Base-by-base conservation (phyloP, 1,139 yeast species). In the Pichiaceae sp. region DNA sequence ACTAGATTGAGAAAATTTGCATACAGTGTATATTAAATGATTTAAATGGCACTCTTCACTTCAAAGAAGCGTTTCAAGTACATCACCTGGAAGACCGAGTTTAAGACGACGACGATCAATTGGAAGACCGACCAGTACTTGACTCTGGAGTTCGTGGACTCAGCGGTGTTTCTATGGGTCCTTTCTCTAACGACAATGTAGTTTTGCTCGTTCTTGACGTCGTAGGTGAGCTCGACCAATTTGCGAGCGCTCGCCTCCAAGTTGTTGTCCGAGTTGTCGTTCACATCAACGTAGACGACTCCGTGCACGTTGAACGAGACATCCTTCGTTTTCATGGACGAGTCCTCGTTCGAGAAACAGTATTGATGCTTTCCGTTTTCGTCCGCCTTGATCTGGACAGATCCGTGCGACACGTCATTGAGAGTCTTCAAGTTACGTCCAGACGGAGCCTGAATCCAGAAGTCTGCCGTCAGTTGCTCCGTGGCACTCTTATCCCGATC, bases 51-150 rank as follows among this genome's bases (percentile, higher is more conserved):
- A 28, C 93, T 74, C 56, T 87, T 86, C 42, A 91, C 97, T 64
- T 91, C 98, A 57, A 91, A 91, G 65, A 91, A 91, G 53, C 97
- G 75, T 66, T 83, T 86, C 64, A 91, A 73, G 66, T 87, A 91
- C 66, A 83, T 84, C 47, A 91, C 87, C 63, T 91, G 98, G 76
- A 91, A 91, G 39, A 89, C 51, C 23, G 95, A 84, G 68, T 87
- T 91, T 45, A 73, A 75, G 31, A 81, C 82, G 35, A 91, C 96
- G 43, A 91, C 89, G 39, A 80, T 53, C 46, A 91, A 69, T 65
- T 91, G 98, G 71, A 89, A 83, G 29, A 85, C 72, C 21, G 95
- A 84, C 98, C 98, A 91, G 87, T 94, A 91, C 64, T 91, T 91
- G 52, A 91, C 97, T 57, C 98, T 78, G 40, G 94, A 81, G 63